Evolutionary conservation across 257 asterid species (phyloP).

Genomic region (Nicotiana sylvestris): DNA sequence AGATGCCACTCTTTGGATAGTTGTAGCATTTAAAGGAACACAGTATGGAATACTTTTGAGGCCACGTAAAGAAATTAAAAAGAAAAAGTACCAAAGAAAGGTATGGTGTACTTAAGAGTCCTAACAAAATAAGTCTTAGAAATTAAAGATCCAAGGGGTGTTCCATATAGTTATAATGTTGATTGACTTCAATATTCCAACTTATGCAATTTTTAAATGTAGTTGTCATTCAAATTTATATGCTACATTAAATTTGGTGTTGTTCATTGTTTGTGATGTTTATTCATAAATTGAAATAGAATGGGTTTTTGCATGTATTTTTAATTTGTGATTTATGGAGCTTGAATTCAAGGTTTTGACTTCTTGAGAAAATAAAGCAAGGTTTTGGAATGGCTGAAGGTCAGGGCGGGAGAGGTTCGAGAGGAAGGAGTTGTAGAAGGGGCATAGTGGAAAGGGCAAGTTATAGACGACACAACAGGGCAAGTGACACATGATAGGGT

Average conservation of each 20-base stretch:
- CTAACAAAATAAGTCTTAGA: neutral
- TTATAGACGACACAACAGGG: neutral
- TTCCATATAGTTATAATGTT: neutral
- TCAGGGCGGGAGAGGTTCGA: neutral
- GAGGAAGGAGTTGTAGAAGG: neutral
- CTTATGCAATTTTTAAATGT: neutral
- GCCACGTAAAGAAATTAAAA: neutral
- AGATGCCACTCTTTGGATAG: neutral
- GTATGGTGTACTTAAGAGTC: neutral
- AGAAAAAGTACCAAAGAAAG: neutral
- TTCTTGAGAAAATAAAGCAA: neutral
- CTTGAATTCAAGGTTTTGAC: neutral
- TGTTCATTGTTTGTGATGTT: neutral
- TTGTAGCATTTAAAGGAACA: neutral
- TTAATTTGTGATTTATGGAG: neutral
- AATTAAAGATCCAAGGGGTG: neutral
- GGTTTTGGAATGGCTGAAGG: neutral
- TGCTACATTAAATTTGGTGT: neutral
- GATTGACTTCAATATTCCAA: neutral
- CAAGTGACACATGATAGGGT: neutral
- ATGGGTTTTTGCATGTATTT: neutral
- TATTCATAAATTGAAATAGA: neutral
- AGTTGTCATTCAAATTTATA: neutral
- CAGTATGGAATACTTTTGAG: neutral
- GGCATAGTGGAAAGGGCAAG: neutral